These are phyloP conservation scores for Talaromyces sp. DNA, from an alignment of 2,329 filamentous ascomycete genomes.

Conservation along the genomic window DNA sequence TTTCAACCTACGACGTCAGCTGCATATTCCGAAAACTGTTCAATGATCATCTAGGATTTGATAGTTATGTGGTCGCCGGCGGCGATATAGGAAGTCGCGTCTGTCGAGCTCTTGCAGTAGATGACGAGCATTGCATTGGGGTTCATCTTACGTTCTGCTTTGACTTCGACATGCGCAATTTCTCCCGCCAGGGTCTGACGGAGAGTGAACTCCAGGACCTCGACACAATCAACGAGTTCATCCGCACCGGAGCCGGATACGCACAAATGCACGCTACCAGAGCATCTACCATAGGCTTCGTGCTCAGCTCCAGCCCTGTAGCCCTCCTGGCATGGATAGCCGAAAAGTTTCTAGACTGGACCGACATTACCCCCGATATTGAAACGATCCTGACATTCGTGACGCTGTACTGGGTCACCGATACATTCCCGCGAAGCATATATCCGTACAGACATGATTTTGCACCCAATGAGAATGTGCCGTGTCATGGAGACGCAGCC, in stretches of 20 bases:
- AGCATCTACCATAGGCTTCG: constrained; percentile 6
- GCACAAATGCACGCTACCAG: constrained; percentile 11
- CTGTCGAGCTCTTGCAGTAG: constrained; percentile 41
- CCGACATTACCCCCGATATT: constrained; percentile 29
- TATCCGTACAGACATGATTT: constrained; percentile 27
- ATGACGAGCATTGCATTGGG: constrained; percentile 50
- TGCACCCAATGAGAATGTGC: constrained; percentile 2
- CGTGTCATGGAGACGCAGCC: constrained; percentile 1
- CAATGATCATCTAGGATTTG: constrained; percentile 53
- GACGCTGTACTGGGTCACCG: constrained; percentile 39
- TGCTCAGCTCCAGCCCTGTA: constrained; percentile 12
- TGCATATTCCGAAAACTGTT: constrained; percentile 48
- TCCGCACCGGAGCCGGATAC: constrained; percentile 1
- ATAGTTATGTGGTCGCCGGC: constrained; percentile 54
- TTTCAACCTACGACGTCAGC: constrained; percentile 39
- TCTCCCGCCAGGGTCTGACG: background rate
- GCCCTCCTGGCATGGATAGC: constrained; percentile 24
- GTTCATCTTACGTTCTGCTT: constrained; percentile 22
- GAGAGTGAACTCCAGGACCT: background rate
- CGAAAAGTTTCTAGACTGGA: constrained; percentile 39
- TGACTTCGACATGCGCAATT: constrained; percentile 1
- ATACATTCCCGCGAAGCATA: constrained; percentile 34
- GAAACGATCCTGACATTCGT: constrained; percentile 35
- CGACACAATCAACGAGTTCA: background rate
- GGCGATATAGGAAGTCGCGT: constrained; percentile 55